A percentile compares a stretch with the other conserved stretches of the same genome.
phyloP scores from a whole-genome alignment of 192 early-diverging fungal species.

The Backusella parvicylindrica region DNA sequence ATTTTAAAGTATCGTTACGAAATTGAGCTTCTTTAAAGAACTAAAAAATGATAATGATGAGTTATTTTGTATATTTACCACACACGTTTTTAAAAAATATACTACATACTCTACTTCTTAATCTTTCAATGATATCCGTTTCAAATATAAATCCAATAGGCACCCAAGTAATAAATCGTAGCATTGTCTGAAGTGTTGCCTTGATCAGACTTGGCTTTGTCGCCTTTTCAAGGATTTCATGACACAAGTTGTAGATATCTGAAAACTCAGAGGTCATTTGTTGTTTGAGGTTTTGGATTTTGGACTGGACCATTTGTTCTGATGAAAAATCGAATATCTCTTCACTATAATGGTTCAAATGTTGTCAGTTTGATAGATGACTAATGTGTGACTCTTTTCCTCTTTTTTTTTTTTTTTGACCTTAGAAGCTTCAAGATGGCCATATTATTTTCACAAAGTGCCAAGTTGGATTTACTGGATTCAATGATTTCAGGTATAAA shows the following conservation, averaged over 20 bases:
- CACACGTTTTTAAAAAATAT: no score
- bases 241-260: constrained; percentile 92
- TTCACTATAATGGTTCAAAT: constrained; percentile 56
- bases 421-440: constrained; percentile 95
- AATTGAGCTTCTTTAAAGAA: not conserved
- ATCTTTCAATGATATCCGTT: constrained; percentile 80
- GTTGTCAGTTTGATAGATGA: not conserved
- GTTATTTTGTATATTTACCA: no score
- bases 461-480: constrained; percentile 85
- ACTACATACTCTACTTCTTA: constrained; percentile 81
- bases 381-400: not conserved
- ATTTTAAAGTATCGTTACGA: constrained; percentile 92
- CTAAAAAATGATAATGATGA: not conserved
- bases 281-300: constrained; percentile 90
- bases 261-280: constrained; percentile 94
- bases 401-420: constrained; percentile 29
- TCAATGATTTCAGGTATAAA: constrained; percentile 98
- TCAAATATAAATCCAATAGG: constrained; percentile 98
- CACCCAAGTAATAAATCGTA: constrained; percentile 98
- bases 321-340: constrained; percentile 99
- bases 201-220: constrained; percentile 84
- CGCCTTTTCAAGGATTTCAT: constrained; percentile 91
- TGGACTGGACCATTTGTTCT: constrained; percentile 96
- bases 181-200: constrained; percentile 89
- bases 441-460: constrained; percentile 99